A percentile compares a stretch with the other conserved stretches of the same genome.
Evolutionary conservation across 176 grass and related monocot species (phyloP).

Genomic region (Pontederia crassipes): DNA sequence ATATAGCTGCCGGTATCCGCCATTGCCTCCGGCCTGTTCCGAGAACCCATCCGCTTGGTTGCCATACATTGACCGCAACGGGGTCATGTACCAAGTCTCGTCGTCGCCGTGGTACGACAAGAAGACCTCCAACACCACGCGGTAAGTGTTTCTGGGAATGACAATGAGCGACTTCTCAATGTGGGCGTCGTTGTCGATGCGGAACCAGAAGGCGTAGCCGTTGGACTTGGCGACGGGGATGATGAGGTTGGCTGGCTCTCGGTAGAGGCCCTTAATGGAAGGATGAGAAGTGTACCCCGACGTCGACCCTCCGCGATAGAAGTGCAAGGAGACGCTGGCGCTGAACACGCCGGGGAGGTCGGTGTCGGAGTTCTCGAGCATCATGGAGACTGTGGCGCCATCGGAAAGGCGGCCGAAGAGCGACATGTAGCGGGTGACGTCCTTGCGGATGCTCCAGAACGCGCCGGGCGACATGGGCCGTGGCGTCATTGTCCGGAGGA

Average conservation of each 20-base stretch:
- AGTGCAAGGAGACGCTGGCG: constrained; percentile 10
- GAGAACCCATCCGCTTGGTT: not conserved
- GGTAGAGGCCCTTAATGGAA: constrained; percentile 5
- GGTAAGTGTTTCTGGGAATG: constrained; percentile 8
- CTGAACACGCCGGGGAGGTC: constrained; percentile 2
- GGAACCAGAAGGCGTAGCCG: constrained; percentile 10
- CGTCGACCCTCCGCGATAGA: constrained; percentile 1
- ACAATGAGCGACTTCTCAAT: not conserved
- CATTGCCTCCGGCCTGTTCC: not conserved
- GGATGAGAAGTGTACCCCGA: not conserved
- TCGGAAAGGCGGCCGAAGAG: not conserved
- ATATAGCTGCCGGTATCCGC: constrained; percentile 14
- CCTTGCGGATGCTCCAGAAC: not conserved
- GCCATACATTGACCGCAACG: not conserved
- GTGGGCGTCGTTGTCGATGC: constrained; percentile 1
- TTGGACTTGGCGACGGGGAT: constrained; percentile 6
- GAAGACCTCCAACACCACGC: constrained; percentile 11
- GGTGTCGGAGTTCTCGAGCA: constrained; percentile 11
- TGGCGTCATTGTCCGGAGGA: constrained; percentile 1
- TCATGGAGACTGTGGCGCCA: constrained; percentile 3
- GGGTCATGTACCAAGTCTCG: constrained; percentile 12
- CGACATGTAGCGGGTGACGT: not conserved
- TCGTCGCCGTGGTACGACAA: constrained; percentile 17
- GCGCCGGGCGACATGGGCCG: not conserved
- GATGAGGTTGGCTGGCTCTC: constrained; percentile 12